Conservation (phyloP, 805 yeast species). For the Myxozyma geophila region DNA sequence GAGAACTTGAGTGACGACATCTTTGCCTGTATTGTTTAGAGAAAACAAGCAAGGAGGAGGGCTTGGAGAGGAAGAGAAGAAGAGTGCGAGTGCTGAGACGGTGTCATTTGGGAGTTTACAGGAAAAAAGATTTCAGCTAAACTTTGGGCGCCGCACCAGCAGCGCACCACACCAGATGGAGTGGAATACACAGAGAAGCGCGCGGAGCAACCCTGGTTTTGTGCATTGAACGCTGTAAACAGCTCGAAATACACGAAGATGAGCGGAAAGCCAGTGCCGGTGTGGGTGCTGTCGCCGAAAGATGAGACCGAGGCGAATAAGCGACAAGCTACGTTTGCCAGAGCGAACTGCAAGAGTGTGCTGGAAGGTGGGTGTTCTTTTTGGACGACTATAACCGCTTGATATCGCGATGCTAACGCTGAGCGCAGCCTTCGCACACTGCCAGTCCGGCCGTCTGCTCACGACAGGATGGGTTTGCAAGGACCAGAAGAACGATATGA, state of each 20-base stretch:
- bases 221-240: no score
- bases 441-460: slow-evolving; percentile 66
- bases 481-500: slow-evolving; percentile 60
- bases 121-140: background rate
- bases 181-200: background rate
- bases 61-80: background rate
- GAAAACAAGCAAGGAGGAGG: background rate
- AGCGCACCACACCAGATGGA: background rate
- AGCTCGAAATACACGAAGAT: background rate
- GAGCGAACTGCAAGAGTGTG: slow-evolving; percentile 24
- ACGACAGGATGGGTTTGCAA: slow-evolving; percentile 71
- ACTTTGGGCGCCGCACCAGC: background rate
- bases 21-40: no score
- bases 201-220: background rate
- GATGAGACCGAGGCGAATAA: slow-evolving; percentile 21
- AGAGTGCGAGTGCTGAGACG: no score
- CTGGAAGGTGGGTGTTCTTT: slow-evolving; percentile 19
- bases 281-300: slow-evolving; percentile 34
- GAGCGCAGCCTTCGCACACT: slow-evolving; percentile 58
- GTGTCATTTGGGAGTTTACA: background rate
- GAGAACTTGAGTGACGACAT: slow-evolving; percentile 87
- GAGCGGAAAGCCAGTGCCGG: slow-evolving; percentile 22
- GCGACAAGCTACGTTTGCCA: slow-evolving; percentile 24
- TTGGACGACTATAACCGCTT: no score
- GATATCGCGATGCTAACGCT: slow-evolving; percentile 7